Evolutionary conservation across 495 filamentous ascomycete genomes (phyloP), one percentile per base, ranked within the genome.

Genomic region (Hypoxylon crocopeplum): DNA sequence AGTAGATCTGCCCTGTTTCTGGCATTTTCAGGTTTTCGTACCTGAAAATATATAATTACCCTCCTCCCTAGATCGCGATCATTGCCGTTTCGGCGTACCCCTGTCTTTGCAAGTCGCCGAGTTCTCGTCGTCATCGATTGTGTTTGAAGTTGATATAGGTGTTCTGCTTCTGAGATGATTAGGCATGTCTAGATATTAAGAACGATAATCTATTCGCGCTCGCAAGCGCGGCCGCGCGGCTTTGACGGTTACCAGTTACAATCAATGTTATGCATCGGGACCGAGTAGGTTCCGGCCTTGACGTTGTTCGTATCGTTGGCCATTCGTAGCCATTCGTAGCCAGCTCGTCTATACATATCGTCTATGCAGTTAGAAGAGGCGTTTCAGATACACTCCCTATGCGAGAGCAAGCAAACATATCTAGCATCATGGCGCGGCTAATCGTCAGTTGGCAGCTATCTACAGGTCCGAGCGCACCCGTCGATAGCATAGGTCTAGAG

Each of bases 31-130:
- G 10, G 25, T 46, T 2, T 30, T 48, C 37, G 20, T 50, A 41
- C 15, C 27, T 48, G 25, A 46, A 12, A n/a, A 32, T 19, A 50
- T 13, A 47, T 33, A 32, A 40, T 15, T 29, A 30, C 46, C 34
- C 17, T 36, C 32, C 55, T 51, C 61, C 54, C 61, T 64, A 40
- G 61, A 59, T 56, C 32, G 49, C 40, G 61, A 47, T 50, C 33
- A n/a, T 50, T 36, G 15, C 21, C 45, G 39, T 16, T 41, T 64
- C 32, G 17, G 45, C 32, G 7, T 29, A 36, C 39, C 41, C 61
- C 39, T 48, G 10, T 54, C 4, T 12, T 25, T 20, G 1, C 20
- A 22, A 32, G 20, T 37, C 27, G 22, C 15, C n/a, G 13, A 39
- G 29, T 39, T 47, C 19, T 41, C 6, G 4, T 27, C 15, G 12